Evolutionary conservation across 805 yeast species (phyloP).

Genomic region (Wickerhamomyces hampshirensis): DNA sequence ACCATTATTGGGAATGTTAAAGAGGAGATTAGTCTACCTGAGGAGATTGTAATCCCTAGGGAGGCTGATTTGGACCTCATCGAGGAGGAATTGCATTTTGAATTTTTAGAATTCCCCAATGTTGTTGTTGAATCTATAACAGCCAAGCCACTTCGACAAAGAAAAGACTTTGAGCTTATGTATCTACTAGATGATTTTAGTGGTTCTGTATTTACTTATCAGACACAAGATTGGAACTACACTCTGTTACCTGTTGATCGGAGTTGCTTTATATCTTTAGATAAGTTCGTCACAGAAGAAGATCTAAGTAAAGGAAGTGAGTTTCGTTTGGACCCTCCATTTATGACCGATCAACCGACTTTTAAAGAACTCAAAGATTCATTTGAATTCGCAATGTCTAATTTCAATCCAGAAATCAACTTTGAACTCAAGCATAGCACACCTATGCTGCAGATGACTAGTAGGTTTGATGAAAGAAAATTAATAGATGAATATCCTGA

Average conservation of each 20-base stretch:
- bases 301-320: constrained; percentile 14
- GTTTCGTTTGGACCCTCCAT: constrained; percentile 13
- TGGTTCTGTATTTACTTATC: too few species aligned
- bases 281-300: constrained; percentile 9
- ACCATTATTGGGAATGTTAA: background rate
- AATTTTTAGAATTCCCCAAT: too few species aligned
- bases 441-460: too few species aligned
- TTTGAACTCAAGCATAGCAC: background rate
- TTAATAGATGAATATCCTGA: too few species aligned
- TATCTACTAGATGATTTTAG: too few species aligned
- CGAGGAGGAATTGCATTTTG: constrained; percentile 6
- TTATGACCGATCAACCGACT: constrained; percentile 16
- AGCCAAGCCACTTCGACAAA: too few species aligned
- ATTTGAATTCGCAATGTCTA: constrained; percentile 5
- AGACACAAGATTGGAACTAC: too few species aligned
- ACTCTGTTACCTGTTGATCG: background rate
- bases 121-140: too few species aligned
- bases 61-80: constrained; percentile 2
- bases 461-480: too few species aligned
- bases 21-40: background rate
- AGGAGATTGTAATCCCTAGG: background rate
- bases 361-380: constrained; percentile 13
- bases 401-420: background rate
- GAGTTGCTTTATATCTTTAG: background rate
- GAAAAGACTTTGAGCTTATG: too few species aligned